Conservation (phyloP, 257 asterid genomes). For the Nemophila menziesii region DNA sequence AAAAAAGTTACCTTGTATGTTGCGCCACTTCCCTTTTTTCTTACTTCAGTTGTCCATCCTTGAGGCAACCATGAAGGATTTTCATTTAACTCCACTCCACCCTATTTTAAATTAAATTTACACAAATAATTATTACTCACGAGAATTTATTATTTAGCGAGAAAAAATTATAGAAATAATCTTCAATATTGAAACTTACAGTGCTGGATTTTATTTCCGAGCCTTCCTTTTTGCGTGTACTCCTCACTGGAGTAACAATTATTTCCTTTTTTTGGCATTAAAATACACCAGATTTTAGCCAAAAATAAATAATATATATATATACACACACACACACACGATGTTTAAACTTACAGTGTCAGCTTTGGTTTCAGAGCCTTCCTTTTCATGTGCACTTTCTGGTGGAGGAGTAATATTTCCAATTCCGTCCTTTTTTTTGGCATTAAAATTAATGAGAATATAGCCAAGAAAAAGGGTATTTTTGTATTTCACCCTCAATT, state of each 20-base stretch:
- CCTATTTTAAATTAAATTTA: conserved; percentile 20
- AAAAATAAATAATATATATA: not conserved
- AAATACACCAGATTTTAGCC: not conserved
- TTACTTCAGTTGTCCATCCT: conserved; percentile 48
- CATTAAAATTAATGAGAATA: too few relatives aligned
- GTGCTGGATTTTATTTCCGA: conserved; percentile 1
- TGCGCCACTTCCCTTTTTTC: conserved; percentile 17
- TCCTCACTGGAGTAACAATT: not conserved
- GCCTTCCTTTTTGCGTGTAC: too few relatives aligned
- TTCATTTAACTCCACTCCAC: conserved; percentile 12
- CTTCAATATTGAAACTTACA: too few relatives aligned
- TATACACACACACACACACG: conserved; percentile 2
- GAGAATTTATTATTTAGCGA: too few relatives aligned
- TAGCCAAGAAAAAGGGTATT: too few relatives aligned
- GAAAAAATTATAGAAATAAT: too few relatives aligned
- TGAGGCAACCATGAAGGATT: conserved; percentile 45
- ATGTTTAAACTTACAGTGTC: conserved; percentile 19
- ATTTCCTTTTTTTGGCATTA: not conserved
- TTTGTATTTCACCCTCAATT: too few relatives aligned
- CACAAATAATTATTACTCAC: not conserved
- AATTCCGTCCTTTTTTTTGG: conserved; percentile 10
- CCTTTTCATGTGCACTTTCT: conserved; percentile 9
- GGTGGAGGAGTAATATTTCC: conserved; percentile 21
- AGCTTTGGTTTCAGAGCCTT: conserved; percentile 16
- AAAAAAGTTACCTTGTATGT: conserved; percentile 38